phyloP scores from a whole-genome alignment of 164 flowering plant species.

The Dillenia turbinata region DNA sequence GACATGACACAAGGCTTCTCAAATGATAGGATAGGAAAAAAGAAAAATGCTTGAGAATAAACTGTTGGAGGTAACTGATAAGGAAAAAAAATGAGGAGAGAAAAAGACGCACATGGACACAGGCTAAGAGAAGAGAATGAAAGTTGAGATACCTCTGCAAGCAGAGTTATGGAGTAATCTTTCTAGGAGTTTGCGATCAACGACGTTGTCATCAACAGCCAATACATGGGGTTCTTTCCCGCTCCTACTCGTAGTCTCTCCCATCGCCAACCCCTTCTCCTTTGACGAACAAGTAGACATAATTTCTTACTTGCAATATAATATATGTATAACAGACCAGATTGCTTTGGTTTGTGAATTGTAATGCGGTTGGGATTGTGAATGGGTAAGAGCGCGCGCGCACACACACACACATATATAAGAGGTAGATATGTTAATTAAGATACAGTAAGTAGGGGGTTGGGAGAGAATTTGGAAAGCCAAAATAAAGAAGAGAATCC shows the following conservation, averaged over 20 bases:
- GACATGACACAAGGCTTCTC: not conserved
- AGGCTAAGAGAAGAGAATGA: not conserved
- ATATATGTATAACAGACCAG: too few species aligned
- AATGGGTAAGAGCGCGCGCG: not conserved
- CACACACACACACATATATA: constrained; percentile 9
- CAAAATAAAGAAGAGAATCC: constrained; percentile 2
- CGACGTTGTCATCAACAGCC: constrained; percentile 72
- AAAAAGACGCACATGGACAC: not conserved
- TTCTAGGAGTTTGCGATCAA: constrained; percentile 65
- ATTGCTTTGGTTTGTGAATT: too few species aligned
- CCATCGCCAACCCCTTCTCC: not conserved
- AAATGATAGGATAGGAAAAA: not conserved
- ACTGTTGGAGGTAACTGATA: not conserved
- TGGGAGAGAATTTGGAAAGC: too few species aligned
- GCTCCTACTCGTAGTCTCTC: not conserved
- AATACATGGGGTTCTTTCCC: constrained; percentile 58
- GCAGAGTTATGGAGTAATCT: constrained; percentile 50
- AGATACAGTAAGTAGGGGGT: constrained; percentile 7
- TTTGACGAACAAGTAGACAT: constrained; percentile 17
- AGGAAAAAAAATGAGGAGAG: not conserved
- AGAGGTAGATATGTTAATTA: constrained; percentile 5
- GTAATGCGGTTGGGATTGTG: too few species aligned
- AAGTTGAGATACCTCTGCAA: constrained; percentile 48
- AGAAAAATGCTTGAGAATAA: not conserved
- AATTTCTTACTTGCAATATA: too few species aligned